Evolutionary conservation across 2,329 filamentous ascomycete genomes (phyloP).

Genomic region (Pestalotiopsis sp.): DNA sequence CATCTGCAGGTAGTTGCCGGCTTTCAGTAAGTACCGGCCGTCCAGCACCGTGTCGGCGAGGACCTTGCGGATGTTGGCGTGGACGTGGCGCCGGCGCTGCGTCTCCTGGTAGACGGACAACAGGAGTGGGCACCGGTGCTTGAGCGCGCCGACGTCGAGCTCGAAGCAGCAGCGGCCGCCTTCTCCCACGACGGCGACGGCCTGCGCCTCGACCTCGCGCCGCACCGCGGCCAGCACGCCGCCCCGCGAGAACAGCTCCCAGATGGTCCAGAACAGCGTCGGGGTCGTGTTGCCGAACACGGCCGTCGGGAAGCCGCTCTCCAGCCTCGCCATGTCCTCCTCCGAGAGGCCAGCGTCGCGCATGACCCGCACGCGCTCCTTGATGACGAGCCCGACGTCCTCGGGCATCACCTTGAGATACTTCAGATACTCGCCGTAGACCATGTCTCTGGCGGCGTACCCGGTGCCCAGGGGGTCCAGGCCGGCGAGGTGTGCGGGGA

Average conservation of each 20-base stretch:
- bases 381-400: constrained; percentile 3
- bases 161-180: too few species aligned
- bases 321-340: constrained; percentile 2
- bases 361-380: constrained; percentile 1
- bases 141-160: constrained; percentile 36
- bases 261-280: constrained; percentile 46
- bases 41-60: constrained; percentile 34
- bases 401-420: constrained; percentile 4
- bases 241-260: constrained; percentile 41
- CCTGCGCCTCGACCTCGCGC: constrained; percentile 36
- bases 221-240: constrained; percentile 39
- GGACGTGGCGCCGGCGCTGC: constrained; percentile 29
- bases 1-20: constrained; percentile 33
- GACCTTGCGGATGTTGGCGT: constrained; percentile 31
- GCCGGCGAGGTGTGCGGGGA: not conserved
- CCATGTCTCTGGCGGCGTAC: not conserved
- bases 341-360: constrained; percentile 6
- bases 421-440: not conserved
- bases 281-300: constrained; percentile 44
- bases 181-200: too few species aligned
- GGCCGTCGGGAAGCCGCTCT: constrained; percentile 4
- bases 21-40: constrained; percentile 34
- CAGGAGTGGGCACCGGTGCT: constrained; percentile 34
- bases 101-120: constrained; percentile 40
- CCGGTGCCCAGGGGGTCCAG: constrained; percentile 5